These are phyloP conservation scores for Ascochyta pisi DNA, from an alignment of 2,329 filamentous ascomycete genomes.

Conservation along the genomic window DNA sequence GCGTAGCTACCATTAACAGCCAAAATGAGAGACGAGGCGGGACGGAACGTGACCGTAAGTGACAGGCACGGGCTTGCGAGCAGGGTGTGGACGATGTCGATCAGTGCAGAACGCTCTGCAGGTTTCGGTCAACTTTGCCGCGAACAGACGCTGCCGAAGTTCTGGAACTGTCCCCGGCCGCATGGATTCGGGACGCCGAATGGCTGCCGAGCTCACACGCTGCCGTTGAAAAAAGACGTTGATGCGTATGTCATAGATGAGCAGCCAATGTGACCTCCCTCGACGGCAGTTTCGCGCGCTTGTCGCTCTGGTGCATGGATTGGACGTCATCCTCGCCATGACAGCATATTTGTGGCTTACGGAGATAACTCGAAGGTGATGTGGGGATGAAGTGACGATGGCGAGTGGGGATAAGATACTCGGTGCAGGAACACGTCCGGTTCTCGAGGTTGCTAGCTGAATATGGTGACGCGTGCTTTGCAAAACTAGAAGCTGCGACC, in stretches of 20 bases:
- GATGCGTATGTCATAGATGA: conserved; percentile 5
- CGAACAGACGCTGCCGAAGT: conserved; percentile 12
- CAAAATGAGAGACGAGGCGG: conserved; percentile 15
- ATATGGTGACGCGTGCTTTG: conserved; percentile 1
- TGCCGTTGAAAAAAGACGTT: conserved; percentile 2
- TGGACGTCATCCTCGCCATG: conserved; percentile 10
- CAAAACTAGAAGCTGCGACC: not conserved
- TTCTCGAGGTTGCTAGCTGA: not conserved
- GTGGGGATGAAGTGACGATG: conserved; percentile 16
- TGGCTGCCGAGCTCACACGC: not conserved
- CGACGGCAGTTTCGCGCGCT: conserved; percentile 1
- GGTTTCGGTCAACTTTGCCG: conserved; percentile 7
- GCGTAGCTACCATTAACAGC: conserved; percentile 4
- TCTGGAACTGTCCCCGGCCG: conserved; percentile 15
- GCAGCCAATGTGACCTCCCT: conserved; percentile 14
- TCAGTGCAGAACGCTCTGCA: conserved; percentile 18
- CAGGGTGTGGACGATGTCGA: conserved; percentile 13
- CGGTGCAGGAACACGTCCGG: conserved; percentile 17
- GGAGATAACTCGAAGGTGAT: conserved; percentile 16
- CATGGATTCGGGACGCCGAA: conserved; percentile 18
- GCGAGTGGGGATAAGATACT: conserved; percentile 17
- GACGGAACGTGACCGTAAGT: conserved; percentile 19
- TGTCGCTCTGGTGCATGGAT: conserved; percentile 9
- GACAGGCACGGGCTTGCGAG: conserved; percentile 13
- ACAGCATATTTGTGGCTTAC: conserved; percentile 13